Base-by-base conservation (phyloP, 805 yeast species). In the Starmerella davenportii region DNA sequence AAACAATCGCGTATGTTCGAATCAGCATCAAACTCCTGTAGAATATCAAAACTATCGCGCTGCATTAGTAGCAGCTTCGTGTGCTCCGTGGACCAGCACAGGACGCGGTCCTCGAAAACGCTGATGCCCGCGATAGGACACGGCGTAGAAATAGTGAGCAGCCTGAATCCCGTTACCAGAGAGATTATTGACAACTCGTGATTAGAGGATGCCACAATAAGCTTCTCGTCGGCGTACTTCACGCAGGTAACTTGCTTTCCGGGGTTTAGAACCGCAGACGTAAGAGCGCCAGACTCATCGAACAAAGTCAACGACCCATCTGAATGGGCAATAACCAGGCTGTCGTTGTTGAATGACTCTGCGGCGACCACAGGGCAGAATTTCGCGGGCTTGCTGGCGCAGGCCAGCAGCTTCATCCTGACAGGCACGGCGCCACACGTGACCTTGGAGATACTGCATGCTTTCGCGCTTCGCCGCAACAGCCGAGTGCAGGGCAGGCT, bases 71-170 rank as follows among this genome's bases (percentile, higher is more conserved):
- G 14, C 15, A 44, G 4, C 8, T 21, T 16, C 2, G 36, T 30
- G 20, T 14, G 4, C 16, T 5, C n/a, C 13, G 21, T 18, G 11
- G 36, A 24, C 42, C 43, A 42, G 23, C 43, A 28, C 13, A 35
- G 42, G 4, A 44, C 14, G 21, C 28, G 2, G 20, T 34, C 40
- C 24, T 44, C 48, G 11, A 44, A 36, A n/a, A 44, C 42, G 4
- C 37, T 17, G n/a, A 42, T 27, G 18, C 36, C 30, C 13, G 17
- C 4, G 19, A 39, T 21, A 4, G 18, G 16, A 9, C 31, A 8
- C 5, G 43, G 40, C 23, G 43, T 21, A 2, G 2, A 3, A 2
- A 32, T 9, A 8, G 8, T 21, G 15, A 8, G 16, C 3, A 30
- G 4, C 4, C 14, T 5, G 19, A 42, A 16, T 1, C 45, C 45